Base-by-base conservation (phyloP, 768 basidiomycete genomes). In the Kwoniella dendrophila region DNA sequence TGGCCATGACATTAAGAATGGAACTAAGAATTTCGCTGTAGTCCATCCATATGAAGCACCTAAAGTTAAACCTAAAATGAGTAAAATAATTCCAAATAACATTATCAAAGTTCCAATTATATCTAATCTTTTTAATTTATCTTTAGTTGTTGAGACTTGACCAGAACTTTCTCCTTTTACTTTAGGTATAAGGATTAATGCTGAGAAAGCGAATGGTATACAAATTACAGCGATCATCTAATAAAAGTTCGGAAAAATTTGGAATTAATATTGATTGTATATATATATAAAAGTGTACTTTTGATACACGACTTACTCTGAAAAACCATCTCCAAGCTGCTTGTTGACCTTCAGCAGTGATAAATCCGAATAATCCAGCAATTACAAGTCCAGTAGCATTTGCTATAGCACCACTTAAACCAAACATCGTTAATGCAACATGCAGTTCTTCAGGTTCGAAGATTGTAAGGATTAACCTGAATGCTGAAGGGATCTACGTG, bases 21-120 rank as follows among this genome's bases (percentile, higher is more conserved):
- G 71, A 5, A 66, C 73, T 55, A 75, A 62, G 63, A 76, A 76
- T 22, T 65, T 56, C 12, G 75, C 70, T 3, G 66, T 66, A 29
- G 62, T 69, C 63, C 66, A 79, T n/a, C 78, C 76, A 50, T 79
- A 66, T 16, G 68, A 66, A 12, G 75, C 73, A 18, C 76, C 76
- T n/a, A 71, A 56, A 4, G 78, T 79, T 8, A 76, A 61, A 43
- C 75, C 78, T 27, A 76, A 70, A 45, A 77, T 71, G 56, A 77
- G 67, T 6, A 76, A 69, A 54, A 77, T 58, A 63, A 77, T 69
- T 5, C 66, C 63, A 22, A 67, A 50, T 18, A 75, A 67, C 67
- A 75, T 75, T 43, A 61, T 45, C 44, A 74, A 63, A 0, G 62
- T 63, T 2, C 75, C 75, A 62, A 74, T 43, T 30, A 72, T 54